Evolutionary conservation across 345 rosid species (phyloP), one percentile per base, ranked within the genome.

Genomic region (Eucalyptus curtisii): DNA sequence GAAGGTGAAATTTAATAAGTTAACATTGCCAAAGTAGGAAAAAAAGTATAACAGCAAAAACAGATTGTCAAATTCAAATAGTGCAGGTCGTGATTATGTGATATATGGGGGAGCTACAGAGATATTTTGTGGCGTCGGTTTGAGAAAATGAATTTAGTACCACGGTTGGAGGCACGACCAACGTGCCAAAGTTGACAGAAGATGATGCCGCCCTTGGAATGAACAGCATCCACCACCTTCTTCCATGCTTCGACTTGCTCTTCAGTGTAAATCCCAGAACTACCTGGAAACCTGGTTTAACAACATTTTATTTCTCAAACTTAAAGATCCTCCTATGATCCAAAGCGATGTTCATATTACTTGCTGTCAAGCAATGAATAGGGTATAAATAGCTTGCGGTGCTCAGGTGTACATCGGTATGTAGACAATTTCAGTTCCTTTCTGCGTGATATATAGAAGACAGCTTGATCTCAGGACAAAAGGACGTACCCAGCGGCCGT

Each of bases 101-200:
- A 7, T 37, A 30, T 49, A 15, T 11, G 13, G 5, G 15, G 71
- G 31, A 48, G 61, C 57, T 27, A 84, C 15, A 87, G 45, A 10
- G 31, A 17, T 42, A 79, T 33, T 5, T 9, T 2, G 19, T 64
- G 49, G 25, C 47, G n/a, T 52, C 10, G 33, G 31, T 22, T 33
- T 47, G 8, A 40, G 76, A 49, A 22, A 48, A 27, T 7, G 7
- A 13, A 49, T 27, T 45, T 30, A 49, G 53, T 82, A 96, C 98
- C 93, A 25, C 89, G 86, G 91, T 95, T 98, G 81, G 99, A 96
- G 49, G 98, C 98, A 27, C 97, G 98, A 71, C 98, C 99, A 40
- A 95, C 99, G 13, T 97, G 99, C 98, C 98, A 96, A 33, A 97
- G 88, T 81, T 97, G 99, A 91, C 98, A 96, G 89, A 97, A 96